Base-by-base conservation (phyloP, 2,329 filamentous ascomycete species). In the Alternaria ethzedia region DNA sequence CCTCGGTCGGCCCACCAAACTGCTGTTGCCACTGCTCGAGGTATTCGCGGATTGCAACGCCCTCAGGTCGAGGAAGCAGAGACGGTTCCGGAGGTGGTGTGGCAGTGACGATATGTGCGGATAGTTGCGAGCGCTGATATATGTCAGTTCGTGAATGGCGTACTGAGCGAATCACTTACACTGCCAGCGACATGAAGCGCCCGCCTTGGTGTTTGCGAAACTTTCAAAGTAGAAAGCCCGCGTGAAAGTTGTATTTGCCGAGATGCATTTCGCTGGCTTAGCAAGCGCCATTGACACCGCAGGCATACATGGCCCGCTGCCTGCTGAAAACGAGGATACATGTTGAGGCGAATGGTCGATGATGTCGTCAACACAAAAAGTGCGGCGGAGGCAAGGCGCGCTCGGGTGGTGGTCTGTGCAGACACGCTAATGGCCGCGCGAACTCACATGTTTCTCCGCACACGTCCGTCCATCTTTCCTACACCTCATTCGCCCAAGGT, bases 11-110 rank as follows among this genome's bases (percentile, higher is more conserved):
- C 3, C 64, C 65, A 10, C 77, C 81, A 65, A 83, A 74, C 25
- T 82, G 70, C 23, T 77, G 65, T 67, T 86, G 81, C 84, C 84
- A 86, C 70, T 76, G 57, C 47, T 64, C 52, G 2, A 81, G 65
- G n/a, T 73, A 75, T 23, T 73, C 51, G 20, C 77, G 74, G 13
- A 79, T 72, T 9, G 69, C 56, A 12, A 69, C 28, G 4, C 69
- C 49, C 49, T 64, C 47, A 11, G 68, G 66, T 17, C 64, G 65
- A 25, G 65, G 54, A 25, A 70, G 32, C 20, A 70, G 60, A 7
- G 61, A 28, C 3, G 72, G 71, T 36, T 73, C 50, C 13, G 67
- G 36, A 11, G 57, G 25, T 3, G 56, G 54, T 6, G 69, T 26
- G 30, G 67, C 17, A 21, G 57, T 45, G 5, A 58, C 44, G 4